Percentiles rank a stretch among this genome's conserved stretches.
These are phyloP conservation scores for Narthecium ossifragum DNA, from an alignment of 106 monocot genomes.

Conservation along the genomic window DNA sequence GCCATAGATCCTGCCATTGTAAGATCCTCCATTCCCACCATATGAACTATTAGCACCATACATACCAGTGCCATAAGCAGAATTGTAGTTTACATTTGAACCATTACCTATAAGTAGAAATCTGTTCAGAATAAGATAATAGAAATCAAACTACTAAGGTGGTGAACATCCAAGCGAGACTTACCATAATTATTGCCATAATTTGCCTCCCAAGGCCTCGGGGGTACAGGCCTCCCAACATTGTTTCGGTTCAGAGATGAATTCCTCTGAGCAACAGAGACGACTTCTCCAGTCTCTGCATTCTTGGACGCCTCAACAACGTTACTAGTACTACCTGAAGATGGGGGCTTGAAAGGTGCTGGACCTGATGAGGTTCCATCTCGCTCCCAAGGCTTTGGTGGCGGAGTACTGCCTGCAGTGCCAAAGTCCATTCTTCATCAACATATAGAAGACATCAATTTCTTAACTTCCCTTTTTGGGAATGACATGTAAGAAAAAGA, in stretches of 20 bases:
- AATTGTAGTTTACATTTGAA: too few species aligned
- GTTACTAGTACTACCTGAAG: slow-evolving; percentile 76
- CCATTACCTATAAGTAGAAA: too few species aligned
- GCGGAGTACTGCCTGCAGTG: slow-evolving; percentile 55
- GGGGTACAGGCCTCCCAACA: slow-evolving; percentile 61
- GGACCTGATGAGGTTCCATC: slow-evolving; percentile 51
- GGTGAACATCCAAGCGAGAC: too few species aligned
- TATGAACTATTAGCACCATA: slow-evolving; percentile 33
- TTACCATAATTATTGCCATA: slow-evolving; percentile 76
- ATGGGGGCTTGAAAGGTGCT: slow-evolving; percentile 81
- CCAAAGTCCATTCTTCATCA: too few species aligned
- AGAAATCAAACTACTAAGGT: too few species aligned
- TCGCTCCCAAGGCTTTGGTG: slow-evolving; percentile 86
- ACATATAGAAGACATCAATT: too few species aligned
- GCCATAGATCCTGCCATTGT: slow-evolving; percentile 57
- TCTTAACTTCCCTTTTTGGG: too few species aligned
- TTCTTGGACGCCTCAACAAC: slow-evolving; percentile 91
- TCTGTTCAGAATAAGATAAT: too few species aligned
- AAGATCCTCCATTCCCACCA: slow-evolving; percentile 47
- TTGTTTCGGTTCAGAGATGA: slow-evolving; percentile 17
- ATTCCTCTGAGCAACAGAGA: slow-evolving; percentile 30
- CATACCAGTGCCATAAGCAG: slow-evolving; percentile 49
- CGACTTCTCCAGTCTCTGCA: slow-evolving; percentile 82
- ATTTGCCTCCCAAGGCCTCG: slow-evolving; percentile 85
- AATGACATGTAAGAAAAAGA: too few species aligned